phyloP scores from a whole-genome alignment of 2,329 filamentous ascomycete species.

The Leptographium wingfieldii region DNA sequence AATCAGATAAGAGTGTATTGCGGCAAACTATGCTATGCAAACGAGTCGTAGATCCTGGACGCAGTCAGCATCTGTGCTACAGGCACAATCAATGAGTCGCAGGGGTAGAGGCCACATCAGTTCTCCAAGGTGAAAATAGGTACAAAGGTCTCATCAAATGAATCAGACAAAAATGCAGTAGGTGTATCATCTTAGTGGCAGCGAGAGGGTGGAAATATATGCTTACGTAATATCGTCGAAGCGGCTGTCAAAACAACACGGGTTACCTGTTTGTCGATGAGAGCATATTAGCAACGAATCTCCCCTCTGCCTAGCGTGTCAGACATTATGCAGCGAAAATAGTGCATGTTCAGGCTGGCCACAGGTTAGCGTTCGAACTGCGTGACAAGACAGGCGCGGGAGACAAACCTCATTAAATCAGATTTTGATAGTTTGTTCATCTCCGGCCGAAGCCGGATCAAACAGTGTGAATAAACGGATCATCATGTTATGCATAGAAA shows the following conservation, averaged over 20 bases:
- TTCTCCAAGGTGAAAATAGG: slow-evolving; percentile 48
- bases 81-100: slow-evolving; percentile 10
- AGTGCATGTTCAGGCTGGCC: slow-evolving; percentile 14
- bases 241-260: background rate
- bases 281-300: slow-evolving; percentile 3
- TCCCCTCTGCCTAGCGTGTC: background rate
- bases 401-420: slow-evolving; percentile 36
- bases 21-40: background rate
- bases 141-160: slow-evolving; percentile 37
- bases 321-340: slow-evolving; percentile 2
- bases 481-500: slow-evolving; percentile 28
- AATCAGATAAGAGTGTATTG: background rate
- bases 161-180: slow-evolving; percentile 38
- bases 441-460: slow-evolving; percentile 34
- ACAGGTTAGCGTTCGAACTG: slow-evolving; percentile 6
- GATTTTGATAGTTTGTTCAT: slow-evolving; percentile 43
- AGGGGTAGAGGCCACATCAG: slow-evolving; percentile 30
- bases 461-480: slow-evolving; percentile 49
- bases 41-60: background rate
- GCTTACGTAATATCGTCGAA: background rate
- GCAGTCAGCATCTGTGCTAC: background rate
- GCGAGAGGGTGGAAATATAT: background rate
- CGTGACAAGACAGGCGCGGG: too few species aligned
- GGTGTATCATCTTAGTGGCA: slow-evolving; percentile 30
- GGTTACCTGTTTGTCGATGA: slow-evolving; percentile 4